Percentiles rank a stretch among this genome's conserved stretches.
Evolutionary conservation across 306 rosid genomes (phyloP).

Genomic region (Neltuma alba): DNA sequence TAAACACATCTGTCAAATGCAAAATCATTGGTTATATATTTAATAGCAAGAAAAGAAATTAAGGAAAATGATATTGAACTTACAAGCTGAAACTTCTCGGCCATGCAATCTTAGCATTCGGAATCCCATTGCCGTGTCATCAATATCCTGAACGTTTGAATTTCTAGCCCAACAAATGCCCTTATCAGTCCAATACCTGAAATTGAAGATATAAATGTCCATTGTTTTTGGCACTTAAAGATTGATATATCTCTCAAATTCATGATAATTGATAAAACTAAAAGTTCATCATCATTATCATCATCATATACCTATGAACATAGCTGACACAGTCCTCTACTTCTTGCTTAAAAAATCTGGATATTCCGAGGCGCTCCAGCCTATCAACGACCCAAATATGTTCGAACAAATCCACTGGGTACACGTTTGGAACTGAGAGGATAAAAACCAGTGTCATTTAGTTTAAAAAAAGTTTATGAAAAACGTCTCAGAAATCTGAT

Average conservation of each 20-base stretch:
- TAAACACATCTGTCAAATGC: slow-evolving; percentile 68
- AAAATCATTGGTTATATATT: neutral
- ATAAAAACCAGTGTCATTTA: neutral
- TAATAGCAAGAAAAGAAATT: neutral
- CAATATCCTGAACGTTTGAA: slow-evolving; percentile 75
- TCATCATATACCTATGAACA: slow-evolving; percentile 57
- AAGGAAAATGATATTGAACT: neutral
- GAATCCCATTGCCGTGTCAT: slow-evolving; percentile 95
- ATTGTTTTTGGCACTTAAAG: neutral
- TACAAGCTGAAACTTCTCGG: slow-evolving; percentile 67
- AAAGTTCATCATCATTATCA: neutral
- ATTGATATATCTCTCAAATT: neutral
- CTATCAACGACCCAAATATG: slow-evolving; percentile 85
- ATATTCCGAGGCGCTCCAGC: slow-evolving; percentile 81
- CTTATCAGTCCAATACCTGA: slow-evolving; percentile 76
- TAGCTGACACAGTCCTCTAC: slow-evolving; percentile 63
- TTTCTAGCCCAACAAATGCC: slow-evolving; percentile 92
- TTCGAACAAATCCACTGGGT: slow-evolving; percentile 90
- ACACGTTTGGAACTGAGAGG: slow-evolving; percentile 73
- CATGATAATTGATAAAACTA: neutral
- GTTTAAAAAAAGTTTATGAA: neutral
- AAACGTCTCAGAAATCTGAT: neutral
- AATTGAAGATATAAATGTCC: neutral
- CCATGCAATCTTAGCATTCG: slow-evolving; percentile 79
- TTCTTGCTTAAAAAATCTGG: slow-evolving; percentile 62